Base-by-base conservation (phyloP, 345 rosid genomes). In the Mercurialis annua region DNA sequence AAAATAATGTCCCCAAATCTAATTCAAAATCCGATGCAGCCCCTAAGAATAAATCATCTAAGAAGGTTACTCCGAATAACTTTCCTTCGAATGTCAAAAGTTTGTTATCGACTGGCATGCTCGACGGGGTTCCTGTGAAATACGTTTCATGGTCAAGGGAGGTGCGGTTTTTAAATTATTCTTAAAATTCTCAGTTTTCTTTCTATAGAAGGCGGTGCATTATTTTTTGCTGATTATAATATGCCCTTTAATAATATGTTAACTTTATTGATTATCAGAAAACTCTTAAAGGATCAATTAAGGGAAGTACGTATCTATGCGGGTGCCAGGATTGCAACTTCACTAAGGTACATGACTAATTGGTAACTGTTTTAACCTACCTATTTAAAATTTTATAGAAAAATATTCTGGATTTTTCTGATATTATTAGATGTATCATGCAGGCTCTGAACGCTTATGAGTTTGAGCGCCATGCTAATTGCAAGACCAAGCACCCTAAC, bases 401-500 rank as follows among this genome's bases (percentile, higher is more conserved):
- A 10, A 2, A 24, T 43, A 44, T 65, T 43, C 26, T 29, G 9
- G 12, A 16, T 47, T 66, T 38, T 53, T 44, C n/a, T 52, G 24
- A 50, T 60, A 55, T 40, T 60, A 55, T 40, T 3, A 59, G 17
- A 54, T 69, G 64, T 65, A 33, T 71, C 21, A 8, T 79, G 72
- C 82, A 86, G 91, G 67, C 79, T 72, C 72, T 84, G 51, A 86
- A 84, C 68, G 87, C 88, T 9, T 84, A 81, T 65, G 88, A 84
- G 68, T 81, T 86, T 76, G 91, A 86, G 81, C 81, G 81, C 23
- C 91, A 82, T 64, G 91, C 91, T 68, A 81, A 72, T 51, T 86
- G 91, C 85, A 86, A 84, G 80, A 84, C 91, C 64, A 86, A 84
- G 72, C 91, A 84, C 73, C 91, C 91, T 10, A 84, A 86, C 52